phyloP scores from a whole-genome alignment of 139 green algal genomes.

The Chlamydomonas sp. region DNA sequence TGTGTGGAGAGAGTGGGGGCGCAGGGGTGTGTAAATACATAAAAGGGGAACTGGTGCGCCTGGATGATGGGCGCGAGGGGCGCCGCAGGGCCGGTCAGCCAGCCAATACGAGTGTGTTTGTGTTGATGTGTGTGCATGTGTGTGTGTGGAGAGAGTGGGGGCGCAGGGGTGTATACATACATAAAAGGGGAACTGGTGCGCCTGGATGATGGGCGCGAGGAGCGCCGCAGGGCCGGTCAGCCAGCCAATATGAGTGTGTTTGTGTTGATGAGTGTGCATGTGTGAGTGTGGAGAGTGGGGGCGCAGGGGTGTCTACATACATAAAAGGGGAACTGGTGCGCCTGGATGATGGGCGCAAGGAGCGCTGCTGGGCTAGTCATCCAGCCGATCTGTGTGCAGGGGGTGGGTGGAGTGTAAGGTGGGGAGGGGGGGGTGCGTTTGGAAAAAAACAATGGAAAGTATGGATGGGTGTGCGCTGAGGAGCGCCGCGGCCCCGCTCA shows the following conservation, averaged over 20 bases:
- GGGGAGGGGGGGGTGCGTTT: neutral
- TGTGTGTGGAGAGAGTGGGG: neutral
- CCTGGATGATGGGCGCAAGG: constrained; percentile 62
- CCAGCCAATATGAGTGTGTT: constrained; percentile 48
- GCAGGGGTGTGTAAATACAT: constrained; percentile 36
- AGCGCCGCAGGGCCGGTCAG: constrained; percentile 52
- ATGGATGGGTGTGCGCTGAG: constrained; percentile 58
- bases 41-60: constrained; percentile 75
- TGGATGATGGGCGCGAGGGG: constrained; percentile 63
- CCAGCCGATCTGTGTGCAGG: constrained; percentile 39
- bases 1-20: neutral
- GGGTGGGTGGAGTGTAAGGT: neutral
- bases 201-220: constrained; percentile 60
- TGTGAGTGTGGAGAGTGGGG: constrained; percentile 35
- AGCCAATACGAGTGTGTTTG: constrained; percentile 54
- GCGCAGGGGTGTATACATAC: neutral
- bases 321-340: constrained; percentile 74
- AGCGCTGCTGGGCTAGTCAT: constrained; percentile 54
- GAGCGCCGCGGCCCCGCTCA: constrained; percentile 50
- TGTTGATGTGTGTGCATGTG: neutral
- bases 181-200: constrained; percentile 57
- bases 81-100: constrained; percentile 54
- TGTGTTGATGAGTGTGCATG: neutral
- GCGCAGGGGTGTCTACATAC: constrained; percentile 26
- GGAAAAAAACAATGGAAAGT: constrained; percentile 54